Percentiles rank a stretch among this genome's conserved stretches.
Conservation (phyloP, 164 flowering plant genomes). For the Paratinospora sagittata region DNA sequence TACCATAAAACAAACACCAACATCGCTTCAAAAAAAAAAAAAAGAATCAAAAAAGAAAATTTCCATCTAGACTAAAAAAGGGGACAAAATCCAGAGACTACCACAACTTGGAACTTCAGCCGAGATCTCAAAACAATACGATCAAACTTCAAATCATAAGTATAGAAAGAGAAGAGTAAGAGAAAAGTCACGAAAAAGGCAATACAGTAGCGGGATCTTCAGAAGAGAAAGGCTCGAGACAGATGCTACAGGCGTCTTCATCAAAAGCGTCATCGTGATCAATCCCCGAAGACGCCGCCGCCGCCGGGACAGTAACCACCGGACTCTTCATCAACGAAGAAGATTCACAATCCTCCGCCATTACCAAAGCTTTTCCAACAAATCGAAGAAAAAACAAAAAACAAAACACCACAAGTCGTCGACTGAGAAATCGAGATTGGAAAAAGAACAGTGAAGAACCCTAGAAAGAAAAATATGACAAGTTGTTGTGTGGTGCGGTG, state of each 20-base stretch:
- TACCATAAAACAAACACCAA: too few species aligned
- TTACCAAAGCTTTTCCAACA: background rate
- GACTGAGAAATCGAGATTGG: background rate
- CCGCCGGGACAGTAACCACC: constrained; percentile 14
- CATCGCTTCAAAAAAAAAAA: too few species aligned
- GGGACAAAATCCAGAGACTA: background rate
- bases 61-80: background rate
- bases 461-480: background rate
- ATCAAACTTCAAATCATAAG: background rate
- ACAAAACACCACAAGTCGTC: too few species aligned
- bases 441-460: background rate
- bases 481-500: background rate
- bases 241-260: constrained; percentile 60
- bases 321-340: constrained; percentile 4
- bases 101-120: background rate
- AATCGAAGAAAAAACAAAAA: background rate
- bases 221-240: constrained; percentile 53
- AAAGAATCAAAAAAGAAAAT: too few species aligned
- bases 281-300: constrained; percentile 12
- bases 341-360: background rate
- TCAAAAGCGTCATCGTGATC: constrained; percentile 24
- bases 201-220: constrained; percentile 52
- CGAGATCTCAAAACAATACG: background rate
- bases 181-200: background rate
- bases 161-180: background rate